These are phyloP conservation scores for Trichosporon sp. DNA, from an alignment of 1,284 basidiomycete genomes.

Conservation along the genomic window DNA sequence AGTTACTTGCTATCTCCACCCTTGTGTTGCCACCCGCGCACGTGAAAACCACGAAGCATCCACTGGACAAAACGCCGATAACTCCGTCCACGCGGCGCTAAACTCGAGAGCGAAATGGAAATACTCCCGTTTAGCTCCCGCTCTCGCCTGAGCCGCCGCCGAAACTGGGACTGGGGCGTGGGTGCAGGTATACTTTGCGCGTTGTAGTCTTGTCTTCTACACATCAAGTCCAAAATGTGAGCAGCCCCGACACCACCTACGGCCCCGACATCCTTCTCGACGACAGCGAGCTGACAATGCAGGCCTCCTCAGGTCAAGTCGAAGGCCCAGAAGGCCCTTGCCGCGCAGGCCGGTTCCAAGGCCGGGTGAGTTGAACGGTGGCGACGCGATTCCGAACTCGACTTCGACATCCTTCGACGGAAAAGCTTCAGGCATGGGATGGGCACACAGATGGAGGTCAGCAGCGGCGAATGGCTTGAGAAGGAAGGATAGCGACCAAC, in stretches of 20 bases:
- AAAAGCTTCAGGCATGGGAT: not conserved
- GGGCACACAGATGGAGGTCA: not conserved
- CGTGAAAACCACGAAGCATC: not conserved
- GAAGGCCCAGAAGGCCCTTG: conserved; percentile 51
- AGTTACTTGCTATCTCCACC: not conserved
- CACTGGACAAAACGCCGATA: not conserved
- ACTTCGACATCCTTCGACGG: not conserved
- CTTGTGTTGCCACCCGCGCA: not conserved
- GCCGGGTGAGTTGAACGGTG: conserved; percentile 46
- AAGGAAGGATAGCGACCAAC: not conserved
- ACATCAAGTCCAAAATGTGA: conserved; percentile 6
- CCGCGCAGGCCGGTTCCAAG: conserved; percentile 50
- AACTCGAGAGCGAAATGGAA: not conserved
- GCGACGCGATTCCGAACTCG: not conserved
- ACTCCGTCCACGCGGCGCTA: not conserved
- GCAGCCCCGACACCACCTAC: not conserved
- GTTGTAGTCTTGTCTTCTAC: not conserved
- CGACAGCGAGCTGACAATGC: not conserved
- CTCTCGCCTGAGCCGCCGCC: not conserved
- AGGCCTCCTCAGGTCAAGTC: conserved; percentile 48
- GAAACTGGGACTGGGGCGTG: not conserved
- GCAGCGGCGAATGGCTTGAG: too few species aligned
- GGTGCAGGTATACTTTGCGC: not conserved
- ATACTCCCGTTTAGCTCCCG: not conserved
- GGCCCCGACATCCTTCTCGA: not conserved